Conservation (phyloP, 129 eudicot genomes). For the Logfia minima region DNA sequence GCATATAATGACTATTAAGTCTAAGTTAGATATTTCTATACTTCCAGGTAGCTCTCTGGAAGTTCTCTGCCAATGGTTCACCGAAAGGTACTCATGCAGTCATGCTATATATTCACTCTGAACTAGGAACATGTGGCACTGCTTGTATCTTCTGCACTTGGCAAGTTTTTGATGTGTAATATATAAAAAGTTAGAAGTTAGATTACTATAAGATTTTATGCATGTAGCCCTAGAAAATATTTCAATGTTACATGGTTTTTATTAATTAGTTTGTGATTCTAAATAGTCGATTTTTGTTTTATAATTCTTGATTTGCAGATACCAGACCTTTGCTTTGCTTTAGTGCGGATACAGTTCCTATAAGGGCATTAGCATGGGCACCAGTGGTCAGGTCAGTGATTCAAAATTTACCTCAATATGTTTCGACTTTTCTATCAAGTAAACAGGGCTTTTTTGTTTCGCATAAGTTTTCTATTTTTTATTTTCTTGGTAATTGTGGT, state of each 20-base stretch:
- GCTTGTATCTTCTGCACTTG: too few species aligned
- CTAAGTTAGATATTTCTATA: neutral
- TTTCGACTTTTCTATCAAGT: neutral
- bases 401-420: neutral
- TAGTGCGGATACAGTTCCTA: slow-evolving; percentile 86
- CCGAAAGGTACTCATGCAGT: slow-evolving; percentile 54
- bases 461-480: neutral
- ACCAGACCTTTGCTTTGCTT: slow-evolving; percentile 87
- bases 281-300: neutral
- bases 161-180: slow-evolving; percentile 1
- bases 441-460: neutral
- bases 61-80: slow-evolving; percentile 54
- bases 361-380: slow-evolving; percentile 47
- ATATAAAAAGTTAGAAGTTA: neutral
- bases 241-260: neutral
- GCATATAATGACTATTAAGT: neutral
- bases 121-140: neutral
- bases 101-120: neutral
- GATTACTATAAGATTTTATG: neutral
- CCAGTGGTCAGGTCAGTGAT: neutral
- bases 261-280: neutral
- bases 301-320: slow-evolving; percentile 50
- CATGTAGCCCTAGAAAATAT: neutral
- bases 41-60: slow-evolving; percentile 93
- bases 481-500: slow-evolving; percentile 8